These are phyloP conservation scores for Talinum fruticosum DNA, from an alignment of 148 eudicot genomes.

Conservation along the genomic window DNA sequence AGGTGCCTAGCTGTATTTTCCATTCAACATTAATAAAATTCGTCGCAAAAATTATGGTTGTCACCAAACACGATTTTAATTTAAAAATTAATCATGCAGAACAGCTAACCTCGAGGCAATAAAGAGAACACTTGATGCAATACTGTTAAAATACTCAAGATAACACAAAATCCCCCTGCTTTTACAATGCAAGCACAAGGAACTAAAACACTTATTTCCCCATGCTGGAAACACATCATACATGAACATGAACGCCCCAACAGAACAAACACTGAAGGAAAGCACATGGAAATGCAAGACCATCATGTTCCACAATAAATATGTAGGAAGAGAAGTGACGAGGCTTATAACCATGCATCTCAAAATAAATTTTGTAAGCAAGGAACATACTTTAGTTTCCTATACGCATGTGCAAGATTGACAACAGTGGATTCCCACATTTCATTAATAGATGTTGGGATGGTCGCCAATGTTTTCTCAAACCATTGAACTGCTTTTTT, in stretches of 20 bases:
- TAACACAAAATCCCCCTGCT: not conserved
- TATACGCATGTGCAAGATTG: conserved; percentile 79
- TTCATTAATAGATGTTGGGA: conserved; percentile 66
- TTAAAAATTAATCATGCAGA: not conserved
- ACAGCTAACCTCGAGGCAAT: not conserved
- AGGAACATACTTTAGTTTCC: conserved; percentile 64
- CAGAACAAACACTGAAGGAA: not conserved
- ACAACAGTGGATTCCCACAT: conserved; percentile 91
- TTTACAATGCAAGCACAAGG: not conserved
- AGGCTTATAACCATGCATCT: not conserved
- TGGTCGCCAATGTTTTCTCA: conserved; percentile 69
- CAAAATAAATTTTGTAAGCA: conserved; percentile 1
- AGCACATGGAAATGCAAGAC: not conserved
- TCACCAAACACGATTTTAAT: not conserved
- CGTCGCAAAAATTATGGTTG: not conserved
- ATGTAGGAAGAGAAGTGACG: not conserved
- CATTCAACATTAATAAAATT: not conserved
- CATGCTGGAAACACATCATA: not conserved
- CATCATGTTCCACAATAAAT: not conserved
- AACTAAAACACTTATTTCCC: not conserved
- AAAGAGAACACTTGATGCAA: too few relatives aligned
- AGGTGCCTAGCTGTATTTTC: not conserved
- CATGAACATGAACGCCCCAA: conserved; percentile 10
- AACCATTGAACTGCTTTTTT: conserved; percentile 85
- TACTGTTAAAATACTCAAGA: not conserved